Evolutionary conservation across 371 early-diverging fungal species (phyloP).

Genomic region (Haplosporangium sp.): DNA sequence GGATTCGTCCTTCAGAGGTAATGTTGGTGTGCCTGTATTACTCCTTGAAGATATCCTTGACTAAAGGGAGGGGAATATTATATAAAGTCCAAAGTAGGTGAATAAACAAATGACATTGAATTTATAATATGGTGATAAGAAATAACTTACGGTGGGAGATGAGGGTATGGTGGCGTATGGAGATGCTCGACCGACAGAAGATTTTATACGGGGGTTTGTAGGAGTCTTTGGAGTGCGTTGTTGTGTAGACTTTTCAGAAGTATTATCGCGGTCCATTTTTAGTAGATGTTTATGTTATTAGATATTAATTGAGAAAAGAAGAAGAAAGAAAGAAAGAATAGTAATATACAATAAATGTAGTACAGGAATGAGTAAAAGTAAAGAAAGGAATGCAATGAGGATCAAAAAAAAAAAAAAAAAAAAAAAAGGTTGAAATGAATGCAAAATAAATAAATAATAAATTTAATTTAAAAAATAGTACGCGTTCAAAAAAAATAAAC

Average conservation of each 20-base stretch:
- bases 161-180: not conserved
- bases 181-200: constrained; percentile 7
- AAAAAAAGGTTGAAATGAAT: too few relatives aligned
- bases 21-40: not conserved
- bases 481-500: too few relatives aligned
- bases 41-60: not conserved
- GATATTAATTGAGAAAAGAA: too few relatives aligned
- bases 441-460: not conserved
- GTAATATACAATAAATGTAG: too few relatives aligned
- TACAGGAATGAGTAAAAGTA: not conserved
- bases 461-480: too few relatives aligned
- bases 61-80: not conserved
- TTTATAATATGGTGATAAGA: not conserved
- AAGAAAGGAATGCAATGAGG: not conserved
- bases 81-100: not conserved
- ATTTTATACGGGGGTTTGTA: not conserved
- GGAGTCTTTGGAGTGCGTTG: constrained; percentile 21
- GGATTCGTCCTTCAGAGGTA: not conserved
- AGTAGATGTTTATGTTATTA: constrained; percentile 1
- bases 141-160: constrained; percentile 3
- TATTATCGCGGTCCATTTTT: constrained; percentile 16
- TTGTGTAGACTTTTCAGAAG: not conserved
- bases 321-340: too few relatives aligned
- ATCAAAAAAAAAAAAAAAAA: too few relatives aligned
- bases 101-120: not conserved